phyloP scores from a whole-genome alignment of 106 monocot species.

The Dendrobium chrysotoxum region DNA sequence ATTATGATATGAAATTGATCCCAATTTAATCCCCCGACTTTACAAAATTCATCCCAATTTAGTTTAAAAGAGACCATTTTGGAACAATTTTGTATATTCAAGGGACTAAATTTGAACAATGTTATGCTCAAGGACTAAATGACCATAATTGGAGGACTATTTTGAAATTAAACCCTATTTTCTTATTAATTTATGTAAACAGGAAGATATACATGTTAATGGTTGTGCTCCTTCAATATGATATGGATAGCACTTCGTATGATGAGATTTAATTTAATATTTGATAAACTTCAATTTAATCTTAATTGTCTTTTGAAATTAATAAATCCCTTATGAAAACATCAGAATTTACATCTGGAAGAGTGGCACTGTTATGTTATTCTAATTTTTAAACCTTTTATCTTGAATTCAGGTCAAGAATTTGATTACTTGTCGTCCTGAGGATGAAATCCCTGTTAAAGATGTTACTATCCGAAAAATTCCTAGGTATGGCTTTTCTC shows the following conservation, averaged over 20 bases:
- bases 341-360: not conserved
- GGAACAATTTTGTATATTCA: no score
- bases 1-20: no score
- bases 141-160: not conserved
- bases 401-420: slow-evolving; percentile 83
- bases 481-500: slow-evolving; percentile 52
- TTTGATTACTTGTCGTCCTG: slow-evolving; percentile 81
- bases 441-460: slow-evolving; percentile 86
- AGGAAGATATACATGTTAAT: not conserved
- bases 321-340: not conserved
- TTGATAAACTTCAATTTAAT: not conserved
- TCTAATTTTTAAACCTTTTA: slow-evolving; percentile 1
- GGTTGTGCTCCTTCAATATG: not conserved
- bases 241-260: not conserved
- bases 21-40: no score
- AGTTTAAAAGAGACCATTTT: no score
- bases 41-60: no score
- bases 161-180: not conserved
- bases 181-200: not conserved
- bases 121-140: no score
- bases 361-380: not conserved
- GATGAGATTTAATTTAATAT: not conserved
- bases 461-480: slow-evolving; percentile 95
- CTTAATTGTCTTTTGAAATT: not conserved
- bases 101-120: no score